Evolutionary conservation across 495 filamentous ascomycete genomes (phyloP).

Genomic region (Xylaria bambusicola): DNA sequence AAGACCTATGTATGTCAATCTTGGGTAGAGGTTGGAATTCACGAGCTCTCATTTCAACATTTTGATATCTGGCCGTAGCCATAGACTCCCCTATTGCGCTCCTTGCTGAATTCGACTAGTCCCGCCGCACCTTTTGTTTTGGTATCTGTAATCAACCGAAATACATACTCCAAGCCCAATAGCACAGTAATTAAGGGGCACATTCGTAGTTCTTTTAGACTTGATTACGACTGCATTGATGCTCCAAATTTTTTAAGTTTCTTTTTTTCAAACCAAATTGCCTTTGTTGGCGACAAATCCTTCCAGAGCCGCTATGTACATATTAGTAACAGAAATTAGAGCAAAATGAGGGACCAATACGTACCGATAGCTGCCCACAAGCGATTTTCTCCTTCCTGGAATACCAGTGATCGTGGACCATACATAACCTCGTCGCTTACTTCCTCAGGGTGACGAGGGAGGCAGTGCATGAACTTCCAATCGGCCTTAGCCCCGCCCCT

Average conservation of each 20-base stretch:
- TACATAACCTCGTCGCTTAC: conserved; percentile 96
- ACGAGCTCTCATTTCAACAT: neutral
- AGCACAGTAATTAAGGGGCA: too few relatives aligned
- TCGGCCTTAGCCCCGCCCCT: conserved; percentile 81
- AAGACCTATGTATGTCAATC: conserved; percentile 6
- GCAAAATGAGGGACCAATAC: conserved; percentile 27
- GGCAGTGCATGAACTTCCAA: conserved; percentile 99
- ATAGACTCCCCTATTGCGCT: neutral
- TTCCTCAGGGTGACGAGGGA: conserved; percentile 93
- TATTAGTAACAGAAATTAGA: conserved; percentile 19
- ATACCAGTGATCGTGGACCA: conserved; percentile 76
- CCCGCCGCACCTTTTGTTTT: neutral
- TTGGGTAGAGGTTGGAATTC: neutral
- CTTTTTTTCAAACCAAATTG: conserved; percentile 44
- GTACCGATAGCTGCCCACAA: conserved; percentile 81
- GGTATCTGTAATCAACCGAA: neutral
- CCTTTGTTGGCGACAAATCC: conserved; percentile 91
- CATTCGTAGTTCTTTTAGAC: too few relatives aligned
- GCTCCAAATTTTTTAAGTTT: neutral
- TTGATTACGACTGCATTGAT: too few relatives aligned
- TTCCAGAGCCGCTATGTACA: conserved; percentile 66
- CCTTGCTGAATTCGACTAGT: neutral
- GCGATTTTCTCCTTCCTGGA: conserved; percentile 91
- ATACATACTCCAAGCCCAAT: neutral
- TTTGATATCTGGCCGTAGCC: neutral